Base-by-base conservation (phyloP, 2,329 filamentous ascomycete genomes). In the Ophiostoma sp. region DNA sequence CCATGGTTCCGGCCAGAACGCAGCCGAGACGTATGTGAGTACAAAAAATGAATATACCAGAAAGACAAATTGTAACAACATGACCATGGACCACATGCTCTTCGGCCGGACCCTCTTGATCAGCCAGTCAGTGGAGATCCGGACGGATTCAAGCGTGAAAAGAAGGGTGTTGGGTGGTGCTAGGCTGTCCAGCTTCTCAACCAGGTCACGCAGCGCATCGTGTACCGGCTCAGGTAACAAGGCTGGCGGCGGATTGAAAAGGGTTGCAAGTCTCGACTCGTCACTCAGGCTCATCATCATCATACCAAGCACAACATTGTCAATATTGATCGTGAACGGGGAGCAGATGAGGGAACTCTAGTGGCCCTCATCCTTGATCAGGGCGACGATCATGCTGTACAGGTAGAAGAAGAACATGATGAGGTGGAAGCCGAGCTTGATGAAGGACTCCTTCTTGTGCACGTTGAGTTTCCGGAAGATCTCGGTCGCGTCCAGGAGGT, bases 381-480 rank as follows among this genome's bases (percentile, higher is more conserved):
- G 89, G 77, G 96, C 95, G 77, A 98, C 95, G 79, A 96, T 96
- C 93, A 96, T 97, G 91, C 93, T 97, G 89, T 97, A 97, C 73
- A 99, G 92, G 86, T 99, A 99, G 90, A 98, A 99, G 91, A 99
- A 99, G 90, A 99, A 99, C 94, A 99, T 98, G 85, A 99, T 84
- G 75, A 99, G 87, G 84, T 99, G 96, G 88, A 99, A 99, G 73
- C 95, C 96, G 59, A 99, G 93, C 87, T 99, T 99, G 86, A 96
- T 91, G 84, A 99, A 99, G 0, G 96, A 98, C 90, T 99, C 96
- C 92, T 97, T 98, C 88, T 99, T 99, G 84, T 99, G 96, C 70
- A 98, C 93, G 79, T 99, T 99, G 75, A 99, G 87, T 87, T 99
- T 99, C 83, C 96, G 91, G 90, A 99, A 99, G 80, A 99, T 99